These are phyloP conservation scores for Amaranthus hypochondriacus DNA, from an alignment of 148 eudicot species.

Conservation along the genomic window DNA sequence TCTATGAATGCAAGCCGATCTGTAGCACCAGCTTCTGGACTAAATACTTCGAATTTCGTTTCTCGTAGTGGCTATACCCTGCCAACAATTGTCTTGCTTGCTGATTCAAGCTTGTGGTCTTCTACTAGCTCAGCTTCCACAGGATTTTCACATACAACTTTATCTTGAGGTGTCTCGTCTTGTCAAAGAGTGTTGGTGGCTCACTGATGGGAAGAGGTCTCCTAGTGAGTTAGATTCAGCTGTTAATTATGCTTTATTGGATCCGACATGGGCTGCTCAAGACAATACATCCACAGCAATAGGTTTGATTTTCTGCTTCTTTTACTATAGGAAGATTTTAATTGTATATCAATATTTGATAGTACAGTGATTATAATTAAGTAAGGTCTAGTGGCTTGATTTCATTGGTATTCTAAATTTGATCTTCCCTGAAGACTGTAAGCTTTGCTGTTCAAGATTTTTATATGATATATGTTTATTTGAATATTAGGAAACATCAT, in stretches of 20 bases:
- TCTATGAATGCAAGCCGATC: constrained; percentile 79
- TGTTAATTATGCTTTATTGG: constrained; percentile 88
- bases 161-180: constrained; percentile 78
- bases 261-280: constrained; percentile 95
- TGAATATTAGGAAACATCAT: constrained; percentile 62
- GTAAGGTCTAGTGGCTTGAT: too few relatives aligned
- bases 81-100: constrained; percentile 92
- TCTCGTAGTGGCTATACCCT: constrained; percentile 90
- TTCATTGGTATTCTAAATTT: neutral
- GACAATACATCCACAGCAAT: constrained; percentile 92
- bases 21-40: constrained; percentile 58
- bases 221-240: constrained; percentile 78
- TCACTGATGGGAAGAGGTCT: constrained; percentile 69
- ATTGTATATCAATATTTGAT: too few relatives aligned
- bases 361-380: too few relatives aligned
- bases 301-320: constrained; percentile 41
- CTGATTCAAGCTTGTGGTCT: constrained; percentile 98
- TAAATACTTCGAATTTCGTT: constrained; percentile 62
- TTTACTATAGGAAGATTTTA: neutral
- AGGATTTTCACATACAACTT: constrained; percentile 79
- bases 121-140: constrained; percentile 89
- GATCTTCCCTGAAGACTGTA: neutral
- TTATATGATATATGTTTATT: constrained; percentile 2
- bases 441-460: neutral
- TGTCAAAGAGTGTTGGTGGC: constrained; percentile 96